Evolutionary conservation across 2,329 filamentous ascomycete genomes (phyloP).

Genomic region (Aspergillus aculeatinus): DNA sequence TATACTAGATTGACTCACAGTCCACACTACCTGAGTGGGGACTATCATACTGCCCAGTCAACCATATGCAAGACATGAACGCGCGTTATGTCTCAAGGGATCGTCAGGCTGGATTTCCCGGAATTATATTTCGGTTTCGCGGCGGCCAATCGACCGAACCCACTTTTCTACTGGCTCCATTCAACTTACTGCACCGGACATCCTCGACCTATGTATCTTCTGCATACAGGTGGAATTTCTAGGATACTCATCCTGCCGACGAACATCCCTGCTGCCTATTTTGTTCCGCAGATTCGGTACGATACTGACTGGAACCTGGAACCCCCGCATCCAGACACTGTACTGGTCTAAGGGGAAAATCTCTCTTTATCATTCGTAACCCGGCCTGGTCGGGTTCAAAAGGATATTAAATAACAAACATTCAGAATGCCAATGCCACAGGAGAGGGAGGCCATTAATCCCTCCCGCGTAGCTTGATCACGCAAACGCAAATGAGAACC

Average conservation of each 20-base stretch:
- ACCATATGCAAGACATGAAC: background rate
- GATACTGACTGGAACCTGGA: background rate
- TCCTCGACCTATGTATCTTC: no score
- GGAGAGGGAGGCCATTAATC: no score
- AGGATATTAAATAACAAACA: background rate
- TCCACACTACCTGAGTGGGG: background rate
- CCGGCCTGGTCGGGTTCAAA: background rate
- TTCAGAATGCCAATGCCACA: background rate
- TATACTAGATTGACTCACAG: no score
- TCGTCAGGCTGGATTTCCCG: background rate
- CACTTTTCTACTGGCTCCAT: background rate
- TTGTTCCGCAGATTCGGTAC: background rate
- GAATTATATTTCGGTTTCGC: background rate
- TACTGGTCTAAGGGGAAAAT: background rate
- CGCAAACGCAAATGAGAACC: background rate
- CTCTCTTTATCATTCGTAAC: background rate
- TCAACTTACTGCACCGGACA: no score
- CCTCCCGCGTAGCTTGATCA: no score
- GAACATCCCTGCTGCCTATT: background rate
- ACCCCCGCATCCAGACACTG: background rate
- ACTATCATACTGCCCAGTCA: background rate
- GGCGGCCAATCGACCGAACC: background rate
- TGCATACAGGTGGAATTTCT: slow-evolving; percentile 4
- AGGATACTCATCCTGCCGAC: background rate
- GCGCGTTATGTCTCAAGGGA: background rate